phyloP scores from a whole-genome alignment of 305 asterid species.

The Plantago lanceolata region DNA sequence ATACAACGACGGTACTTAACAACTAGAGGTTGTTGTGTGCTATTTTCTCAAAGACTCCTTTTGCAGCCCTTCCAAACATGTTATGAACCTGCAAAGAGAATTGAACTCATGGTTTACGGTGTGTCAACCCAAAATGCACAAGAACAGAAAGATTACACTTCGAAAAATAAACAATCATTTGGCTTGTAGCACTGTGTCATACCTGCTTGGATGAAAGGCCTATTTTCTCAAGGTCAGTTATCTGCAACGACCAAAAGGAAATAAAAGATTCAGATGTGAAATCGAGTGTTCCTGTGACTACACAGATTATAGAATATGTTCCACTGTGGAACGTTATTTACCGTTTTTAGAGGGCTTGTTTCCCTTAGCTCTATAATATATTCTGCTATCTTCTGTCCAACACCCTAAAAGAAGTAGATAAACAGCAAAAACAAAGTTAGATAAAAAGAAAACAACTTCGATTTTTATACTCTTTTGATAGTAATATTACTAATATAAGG shows the following conservation, averaged over 20 bases:
- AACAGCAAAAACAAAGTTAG: slow-evolving; percentile 5
- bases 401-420: slow-evolving; percentile 48
- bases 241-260: slow-evolving; percentile 35
- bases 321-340: slow-evolving; percentile 29
- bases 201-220: slow-evolving; percentile 87
- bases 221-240: slow-evolving; percentile 64
- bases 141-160: no score
- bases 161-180: neutral
- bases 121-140: slow-evolving; percentile 1
- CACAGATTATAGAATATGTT: neutral
- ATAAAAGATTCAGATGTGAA: no score
- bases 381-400: slow-evolving; percentile 71
- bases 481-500: neutral
- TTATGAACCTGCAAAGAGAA: slow-evolving; percentile 49
- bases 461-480: neutral
- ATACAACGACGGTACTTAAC: neutral
- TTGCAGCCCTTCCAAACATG: slow-evolving; percentile 73
- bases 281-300: neutral
- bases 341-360: slow-evolving; percentile 70
- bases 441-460: neutral
- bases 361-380: slow-evolving; percentile 69
- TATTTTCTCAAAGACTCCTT: slow-evolving; percentile 42
- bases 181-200: neutral
- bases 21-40: slow-evolving; percentile 35
- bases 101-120: neutral